These are phyloP conservation scores for Solanum verrucosum DNA, from an alignment of 257 asterid species.

Conservation along the genomic window DNA sequence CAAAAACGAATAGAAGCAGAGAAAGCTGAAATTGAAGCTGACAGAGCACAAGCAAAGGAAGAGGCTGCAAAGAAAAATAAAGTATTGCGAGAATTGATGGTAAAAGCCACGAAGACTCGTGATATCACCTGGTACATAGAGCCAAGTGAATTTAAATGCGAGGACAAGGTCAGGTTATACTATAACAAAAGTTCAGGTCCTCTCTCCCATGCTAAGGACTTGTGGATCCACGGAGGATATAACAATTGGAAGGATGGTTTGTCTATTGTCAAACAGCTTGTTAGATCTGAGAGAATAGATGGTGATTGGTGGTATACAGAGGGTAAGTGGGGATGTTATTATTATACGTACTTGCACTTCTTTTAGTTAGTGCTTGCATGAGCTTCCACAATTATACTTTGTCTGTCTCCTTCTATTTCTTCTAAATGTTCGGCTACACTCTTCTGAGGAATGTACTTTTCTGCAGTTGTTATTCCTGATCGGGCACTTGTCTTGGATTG, in stretches of 20 bases:
- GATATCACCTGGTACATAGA: conserved; percentile 65
- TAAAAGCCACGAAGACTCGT: conserved; percentile 32
- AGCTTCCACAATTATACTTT: not conserved
- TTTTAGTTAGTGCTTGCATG: not conserved
- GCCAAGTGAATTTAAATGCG: conserved; percentile 52
- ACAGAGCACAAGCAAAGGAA: conserved; percentile 65
- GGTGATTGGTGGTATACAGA: conserved; percentile 93
- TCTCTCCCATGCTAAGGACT: conserved; percentile 41
- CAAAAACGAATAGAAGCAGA: conserved; percentile 70
- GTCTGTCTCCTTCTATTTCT: not conserved
- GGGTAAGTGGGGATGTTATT: conserved; percentile 31
- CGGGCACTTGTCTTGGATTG: conserved; percentile 78
- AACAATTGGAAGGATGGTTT: conserved; percentile 78
- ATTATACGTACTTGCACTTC: not conserved
- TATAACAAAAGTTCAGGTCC: conserved; percentile 76
- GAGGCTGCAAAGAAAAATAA: conserved; percentile 51
- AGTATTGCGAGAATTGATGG: conserved; percentile 35
- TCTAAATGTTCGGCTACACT: conserved; percentile 7
- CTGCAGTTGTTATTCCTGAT: conserved; percentile 76
- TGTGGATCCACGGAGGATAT: conserved; percentile 95
- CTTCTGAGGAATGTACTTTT: conserved; percentile 13
- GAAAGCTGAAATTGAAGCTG: conserved; percentile 61
- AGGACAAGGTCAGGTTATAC: conserved; percentile 51
- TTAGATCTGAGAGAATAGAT: conserved; percentile 30
- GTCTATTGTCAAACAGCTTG: conserved; percentile 61